Percentiles rank a stretch among this genome's conserved stretches.
Conservation (phyloP, 345 rosid genomes). For the Luvunga scandens region DNA sequence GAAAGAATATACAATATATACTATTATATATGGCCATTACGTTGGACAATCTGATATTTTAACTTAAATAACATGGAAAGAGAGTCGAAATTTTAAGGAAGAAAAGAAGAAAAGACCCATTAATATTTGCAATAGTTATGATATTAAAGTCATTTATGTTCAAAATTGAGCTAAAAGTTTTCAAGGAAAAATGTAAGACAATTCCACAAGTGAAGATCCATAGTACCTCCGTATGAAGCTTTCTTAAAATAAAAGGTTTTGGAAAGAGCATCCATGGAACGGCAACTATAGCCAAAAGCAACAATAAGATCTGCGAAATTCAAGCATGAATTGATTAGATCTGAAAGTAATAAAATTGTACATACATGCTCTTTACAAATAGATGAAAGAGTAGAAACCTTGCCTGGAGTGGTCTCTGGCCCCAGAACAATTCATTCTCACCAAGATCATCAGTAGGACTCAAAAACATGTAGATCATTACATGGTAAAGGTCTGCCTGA, state of each 20-base stretch:
- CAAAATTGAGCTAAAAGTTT: background rate
- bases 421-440: constrained; percentile 88
- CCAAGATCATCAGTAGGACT: constrained; percentile 92
- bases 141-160: constrained; percentile 4
- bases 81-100: background rate
- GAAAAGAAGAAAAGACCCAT: background rate
- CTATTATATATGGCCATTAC: background rate
- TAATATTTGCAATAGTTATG: background rate
- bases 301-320: constrained; percentile 66
- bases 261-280: constrained; percentile 99
- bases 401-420: constrained; percentile 95
- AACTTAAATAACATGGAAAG: background rate
- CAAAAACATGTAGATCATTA: constrained; percentile 98
- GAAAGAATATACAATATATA: background rate
- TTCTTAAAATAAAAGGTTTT: constrained; percentile 87
- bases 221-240: constrained; percentile 73
- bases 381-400: constrained; percentile 10
- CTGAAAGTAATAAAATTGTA: constrained; percentile 12
- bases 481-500: constrained; percentile 97
- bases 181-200: background rate
- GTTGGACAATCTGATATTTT: background rate
- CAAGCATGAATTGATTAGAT: constrained; percentile 17
- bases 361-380: constrained; percentile 10
- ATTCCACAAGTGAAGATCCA: constrained; percentile 9
- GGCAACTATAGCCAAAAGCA: constrained; percentile 77